Evolutionary conservation across 768 basidiomycete genomes (phyloP).

Genomic region (Serpula lacrymans): DNA sequence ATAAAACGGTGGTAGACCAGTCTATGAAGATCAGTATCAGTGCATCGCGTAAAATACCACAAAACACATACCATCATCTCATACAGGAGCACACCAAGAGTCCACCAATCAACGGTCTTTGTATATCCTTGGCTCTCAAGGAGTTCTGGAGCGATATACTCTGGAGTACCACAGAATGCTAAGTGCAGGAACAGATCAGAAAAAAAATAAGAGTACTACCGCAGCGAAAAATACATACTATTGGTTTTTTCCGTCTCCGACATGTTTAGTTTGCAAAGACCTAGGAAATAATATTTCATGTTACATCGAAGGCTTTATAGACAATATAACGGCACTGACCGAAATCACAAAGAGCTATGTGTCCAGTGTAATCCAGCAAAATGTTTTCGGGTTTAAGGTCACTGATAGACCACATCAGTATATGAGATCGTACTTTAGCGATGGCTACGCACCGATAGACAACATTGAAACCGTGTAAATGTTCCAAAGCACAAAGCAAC

Average conservation of each 20-base stretch:
- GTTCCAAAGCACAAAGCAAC: constrained; percentile 90
- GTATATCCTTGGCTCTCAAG: constrained; percentile 96
- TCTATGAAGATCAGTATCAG: constrained; percentile 40
- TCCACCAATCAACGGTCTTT: constrained; percentile 99
- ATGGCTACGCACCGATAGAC: constrained; percentile 75
- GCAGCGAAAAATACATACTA: constrained; percentile 48
- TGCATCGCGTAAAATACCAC: neutral
- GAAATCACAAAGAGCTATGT: constrained; percentile 97
- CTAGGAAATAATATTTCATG: constrained; percentile 25
- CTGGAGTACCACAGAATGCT: constrained; percentile 98
- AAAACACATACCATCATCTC: constrained; percentile 80
- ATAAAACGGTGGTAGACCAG: constrained; percentile 97
- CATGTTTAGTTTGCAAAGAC: constrained; percentile 96
- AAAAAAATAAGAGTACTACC: too few relatives aligned
- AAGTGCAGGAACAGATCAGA: constrained; percentile 9
- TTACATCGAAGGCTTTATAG: neutral
- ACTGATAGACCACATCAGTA: constrained; percentile 33
- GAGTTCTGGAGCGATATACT: constrained; percentile 97
- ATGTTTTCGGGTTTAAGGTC: constrained; percentile 99
- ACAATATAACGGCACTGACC: constrained; percentile 38
- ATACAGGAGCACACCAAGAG: constrained; percentile 90
- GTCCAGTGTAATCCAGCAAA: constrained; percentile 93
- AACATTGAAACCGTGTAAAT: constrained; percentile 96
- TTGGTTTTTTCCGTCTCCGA: constrained; percentile 96
- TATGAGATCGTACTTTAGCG: constrained; percentile 1